phyloP scores from a whole-genome alignment of 495 filamentous ascomycete species.

The Hypomontagnella monticulosa region DNA sequence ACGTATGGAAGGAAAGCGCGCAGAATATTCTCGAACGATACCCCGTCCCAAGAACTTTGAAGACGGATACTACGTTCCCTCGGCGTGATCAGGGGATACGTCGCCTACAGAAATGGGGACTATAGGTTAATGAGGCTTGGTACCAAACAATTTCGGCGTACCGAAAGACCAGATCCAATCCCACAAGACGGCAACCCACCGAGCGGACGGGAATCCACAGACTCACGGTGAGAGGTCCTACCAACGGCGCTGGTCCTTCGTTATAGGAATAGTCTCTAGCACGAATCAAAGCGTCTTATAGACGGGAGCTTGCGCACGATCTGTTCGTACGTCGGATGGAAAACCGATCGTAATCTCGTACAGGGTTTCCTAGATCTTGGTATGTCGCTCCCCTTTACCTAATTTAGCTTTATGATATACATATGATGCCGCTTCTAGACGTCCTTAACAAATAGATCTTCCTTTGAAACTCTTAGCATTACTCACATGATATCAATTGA shows the following conservation, averaged over 20 bases:
- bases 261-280: background rate
- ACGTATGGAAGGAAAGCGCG: too few relatives aligned
- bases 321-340: conserved; percentile 16
- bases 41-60: too few relatives aligned
- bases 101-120: background rate
- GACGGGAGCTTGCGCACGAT: conserved; percentile 13
- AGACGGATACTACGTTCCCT: too few relatives aligned
- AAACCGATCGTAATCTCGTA: conserved; percentile 35
- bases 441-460: too few relatives aligned
- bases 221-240: conserved; percentile 9
- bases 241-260: background rate
- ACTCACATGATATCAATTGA: too few relatives aligned
- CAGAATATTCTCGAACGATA: too few relatives aligned
- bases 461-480: too few relatives aligned
- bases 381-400: conserved; percentile 15
- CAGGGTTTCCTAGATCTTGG: conserved; percentile 11
- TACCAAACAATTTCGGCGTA: background rate
- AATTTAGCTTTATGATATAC: background rate
- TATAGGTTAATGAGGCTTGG: background rate
- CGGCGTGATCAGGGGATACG: too few relatives aligned
- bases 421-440: background rate
- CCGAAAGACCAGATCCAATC: background rate
- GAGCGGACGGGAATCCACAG: conserved; percentile 14
- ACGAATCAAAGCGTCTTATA: background rate
- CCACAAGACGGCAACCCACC: conserved; percentile 13